These are phyloP conservation scores for Clitopilus hobsonii DNA, from an alignment of 768 basidiomycete genomes.

Conservation along the genomic window DNA sequence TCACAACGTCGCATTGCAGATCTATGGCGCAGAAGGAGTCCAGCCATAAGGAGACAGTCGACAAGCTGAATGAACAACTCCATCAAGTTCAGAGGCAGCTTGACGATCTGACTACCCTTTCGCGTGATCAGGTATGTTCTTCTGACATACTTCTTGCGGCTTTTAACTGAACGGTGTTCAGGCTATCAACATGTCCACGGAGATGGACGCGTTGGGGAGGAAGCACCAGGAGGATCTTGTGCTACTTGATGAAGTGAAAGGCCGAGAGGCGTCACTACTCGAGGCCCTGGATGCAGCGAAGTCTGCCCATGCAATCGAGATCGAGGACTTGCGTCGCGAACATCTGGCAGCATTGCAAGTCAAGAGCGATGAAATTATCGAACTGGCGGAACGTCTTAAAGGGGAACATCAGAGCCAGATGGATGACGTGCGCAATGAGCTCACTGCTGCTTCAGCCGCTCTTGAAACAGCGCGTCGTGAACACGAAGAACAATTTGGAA, in stretches of 20 bases:
- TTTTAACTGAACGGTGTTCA: constrained; percentile 20
- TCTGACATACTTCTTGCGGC: neutral
- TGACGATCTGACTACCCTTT: constrained; percentile 76
- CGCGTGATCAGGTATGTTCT: constrained; percentile 74
- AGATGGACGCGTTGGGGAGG: constrained; percentile 68
- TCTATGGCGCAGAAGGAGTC: constrained; percentile 99
- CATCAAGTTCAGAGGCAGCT: constrained; percentile 68
- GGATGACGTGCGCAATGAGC: constrained; percentile 34
- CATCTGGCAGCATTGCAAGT: constrained; percentile 28
- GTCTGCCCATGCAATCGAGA: constrained; percentile 27
- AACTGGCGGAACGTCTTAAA: constrained; percentile 42
- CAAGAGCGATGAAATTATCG: constrained; percentile 30
- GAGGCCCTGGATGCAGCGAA: constrained; percentile 25
- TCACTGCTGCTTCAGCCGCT: constrained; percentile 34
- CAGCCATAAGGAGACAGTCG: constrained; percentile 76
- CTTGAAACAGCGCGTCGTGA: constrained; percentile 49
- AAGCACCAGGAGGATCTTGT: constrained; percentile 51
- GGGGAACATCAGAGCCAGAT: constrained; percentile 41
- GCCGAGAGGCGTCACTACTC: constrained; percentile 53
- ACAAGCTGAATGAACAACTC: constrained; percentile 65
- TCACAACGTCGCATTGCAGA: constrained; percentile 33
- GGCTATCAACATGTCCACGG: constrained; percentile 85
- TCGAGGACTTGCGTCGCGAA: constrained; percentile 35
- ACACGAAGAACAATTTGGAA: constrained; percentile 57
- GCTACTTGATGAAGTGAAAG: constrained; percentile 49